These are phyloP conservation scores for Harrya chromipes DNA, from an alignment of 768 basidiomycete genomes.

Conservation along the genomic window DNA sequence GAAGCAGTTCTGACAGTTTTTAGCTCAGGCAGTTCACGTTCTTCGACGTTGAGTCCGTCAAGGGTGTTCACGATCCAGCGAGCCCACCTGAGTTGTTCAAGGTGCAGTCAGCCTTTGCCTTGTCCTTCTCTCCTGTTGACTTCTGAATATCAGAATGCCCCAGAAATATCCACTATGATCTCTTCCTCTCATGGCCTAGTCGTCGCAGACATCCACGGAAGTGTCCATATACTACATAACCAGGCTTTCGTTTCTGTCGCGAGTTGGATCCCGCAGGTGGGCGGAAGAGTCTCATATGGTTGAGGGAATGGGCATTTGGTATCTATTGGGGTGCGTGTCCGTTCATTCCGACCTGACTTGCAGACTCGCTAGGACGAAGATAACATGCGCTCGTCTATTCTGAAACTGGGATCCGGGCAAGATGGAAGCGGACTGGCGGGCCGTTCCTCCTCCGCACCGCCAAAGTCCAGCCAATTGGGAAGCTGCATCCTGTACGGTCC, in stretches of 20 bases:
- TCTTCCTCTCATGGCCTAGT: slow-evolving; percentile 65
- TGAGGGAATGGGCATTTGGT: slow-evolving; percentile 78
- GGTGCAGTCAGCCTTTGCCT: slow-evolving; percentile 34
- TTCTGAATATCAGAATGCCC: slow-evolving; percentile 41
- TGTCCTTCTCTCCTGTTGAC: slow-evolving; percentile 1
- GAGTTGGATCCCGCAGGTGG: slow-evolving; percentile 79
- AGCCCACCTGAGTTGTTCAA: slow-evolving; percentile 78
- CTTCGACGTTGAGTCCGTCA: slow-evolving; percentile 77
- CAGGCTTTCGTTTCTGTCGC: slow-evolving; percentile 65
- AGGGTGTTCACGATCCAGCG: slow-evolving; percentile 73
- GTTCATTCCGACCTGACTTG: slow-evolving; percentile 11
- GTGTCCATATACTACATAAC: slow-evolving; percentile 65
- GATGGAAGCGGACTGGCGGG: slow-evolving; percentile 55
- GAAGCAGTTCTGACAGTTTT: slow-evolving; percentile 5
- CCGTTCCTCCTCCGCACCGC: slow-evolving; percentile 70
- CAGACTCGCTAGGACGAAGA: slow-evolving; percentile 65
- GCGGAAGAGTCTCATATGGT: slow-evolving; percentile 84
- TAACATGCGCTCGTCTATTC: slow-evolving; percentile 55
- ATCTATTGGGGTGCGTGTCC: slow-evolving; percentile 76
- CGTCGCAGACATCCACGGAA: slow-evolving; percentile 85
- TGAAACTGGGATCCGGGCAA: slow-evolving; percentile 89
- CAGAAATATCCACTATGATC: slow-evolving; percentile 70
- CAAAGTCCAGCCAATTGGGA: slow-evolving; percentile 70
- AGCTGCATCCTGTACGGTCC: slow-evolving; percentile 69
- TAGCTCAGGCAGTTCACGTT: slow-evolving; percentile 91